A percentile compares a stretch with the other conserved stretches of the same genome.
These are phyloP conservation scores for Discostella stelligeroides DNA, from an alignment of 108 stramenopile species.

Conservation along the genomic window DNA sequence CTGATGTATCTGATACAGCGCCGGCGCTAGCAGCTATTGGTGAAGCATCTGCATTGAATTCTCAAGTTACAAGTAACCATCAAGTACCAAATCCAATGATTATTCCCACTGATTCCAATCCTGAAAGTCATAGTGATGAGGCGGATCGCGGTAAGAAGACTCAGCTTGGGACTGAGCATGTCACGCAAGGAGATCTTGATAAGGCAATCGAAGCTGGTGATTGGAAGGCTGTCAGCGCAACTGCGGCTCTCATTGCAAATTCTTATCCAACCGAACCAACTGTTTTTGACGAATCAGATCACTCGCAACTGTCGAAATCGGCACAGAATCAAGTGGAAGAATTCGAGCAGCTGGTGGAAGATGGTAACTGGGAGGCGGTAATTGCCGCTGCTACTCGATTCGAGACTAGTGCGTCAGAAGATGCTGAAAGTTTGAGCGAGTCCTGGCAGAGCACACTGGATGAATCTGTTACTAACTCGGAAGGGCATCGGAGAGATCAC, in stretches of 20 bases:
- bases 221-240: conserved; percentile 87
- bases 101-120: neutral
- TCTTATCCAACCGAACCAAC: conserved; percentile 49
- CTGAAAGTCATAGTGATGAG: conserved; percentile 2
- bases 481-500: conserved; percentile 1
- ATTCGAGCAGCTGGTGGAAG: conserved; percentile 45
- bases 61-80: neutral
- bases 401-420: conserved; percentile 27
- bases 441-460: conserved; percentile 12
- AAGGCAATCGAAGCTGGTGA: conserved; percentile 82
- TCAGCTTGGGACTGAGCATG: neutral
- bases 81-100: neutral
- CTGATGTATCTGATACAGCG: neutral
- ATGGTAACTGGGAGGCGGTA: conserved; percentile 53
- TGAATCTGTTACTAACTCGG: conserved; percentile 7
- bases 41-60: neutral
- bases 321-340: conserved; percentile 29
- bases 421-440: conserved; percentile 13
- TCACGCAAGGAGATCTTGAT: conserved; percentile 64
- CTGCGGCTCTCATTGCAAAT: conserved; percentile 79
- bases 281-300: neutral
- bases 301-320: conserved; percentile 20
- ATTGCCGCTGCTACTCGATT: conserved; percentile 40
- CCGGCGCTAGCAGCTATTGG: conserved; percentile 4
- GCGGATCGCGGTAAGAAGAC: neutral